phyloP scores from a whole-genome alignment of 768 basidiomycete species.

The Melanogaster broomeanus region DNA sequence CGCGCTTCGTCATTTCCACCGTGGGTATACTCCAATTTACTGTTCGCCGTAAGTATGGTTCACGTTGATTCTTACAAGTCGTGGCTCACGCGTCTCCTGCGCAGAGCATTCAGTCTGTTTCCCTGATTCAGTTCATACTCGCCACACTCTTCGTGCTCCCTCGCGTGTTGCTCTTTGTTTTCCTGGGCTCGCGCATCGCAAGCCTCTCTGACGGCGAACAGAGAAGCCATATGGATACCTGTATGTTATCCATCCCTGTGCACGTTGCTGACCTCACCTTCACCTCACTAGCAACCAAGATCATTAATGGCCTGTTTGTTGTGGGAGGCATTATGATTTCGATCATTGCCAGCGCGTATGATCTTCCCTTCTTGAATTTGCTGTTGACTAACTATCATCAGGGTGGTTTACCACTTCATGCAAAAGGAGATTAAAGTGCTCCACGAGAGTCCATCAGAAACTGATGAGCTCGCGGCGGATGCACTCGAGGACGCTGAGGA shows the following conservation, averaged over 20 bases:
- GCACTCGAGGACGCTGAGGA: conserved; percentile 62
- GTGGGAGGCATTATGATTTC: conserved; percentile 60
- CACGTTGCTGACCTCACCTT: conserved; percentile 9
- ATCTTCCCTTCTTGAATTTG: conserved; percentile 12
- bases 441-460: conserved; percentile 46
- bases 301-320: conserved; percentile 63
- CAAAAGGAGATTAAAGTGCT: conserved; percentile 60
- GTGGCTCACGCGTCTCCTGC: conserved; percentile 6
- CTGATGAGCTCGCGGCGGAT: conserved; percentile 58
- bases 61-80: not conserved
- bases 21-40: conserved; percentile 83
- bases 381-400: conserved; percentile 29
- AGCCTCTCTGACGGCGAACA: conserved; percentile 75
- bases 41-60: conserved; percentile 64
- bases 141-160: conserved; percentile 76
- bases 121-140: conserved; percentile 71
- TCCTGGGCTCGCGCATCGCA: conserved; percentile 77
- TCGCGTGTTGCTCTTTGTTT: conserved; percentile 70
- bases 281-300: conserved; percentile 52
- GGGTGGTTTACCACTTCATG: conserved; percentile 67
- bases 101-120: conserved; percentile 73
- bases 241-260: conserved; percentile 38
- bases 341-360: conserved; percentile 67
- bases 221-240: conserved; percentile 72
- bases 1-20: conserved; percentile 83